Base-by-base conservation (phyloP, 257 asterid genomes). In the Rubia yunnanensis region DNA sequence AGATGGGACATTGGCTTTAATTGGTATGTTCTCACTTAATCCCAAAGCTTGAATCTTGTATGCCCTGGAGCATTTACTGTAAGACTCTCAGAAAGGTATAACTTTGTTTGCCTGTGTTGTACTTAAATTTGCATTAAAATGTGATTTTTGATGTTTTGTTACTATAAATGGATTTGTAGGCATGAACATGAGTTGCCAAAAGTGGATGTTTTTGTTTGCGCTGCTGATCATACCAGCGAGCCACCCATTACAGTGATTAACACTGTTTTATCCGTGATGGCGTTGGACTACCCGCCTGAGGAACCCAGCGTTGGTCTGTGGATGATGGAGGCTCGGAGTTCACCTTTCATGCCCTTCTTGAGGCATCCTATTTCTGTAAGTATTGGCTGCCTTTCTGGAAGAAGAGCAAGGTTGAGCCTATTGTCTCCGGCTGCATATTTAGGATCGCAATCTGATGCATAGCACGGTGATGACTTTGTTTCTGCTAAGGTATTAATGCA, bases 141-240 rank as follows among this genome's bases (percentile, higher is more conserved):
- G n/a, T n/a, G n/a, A n/a, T n/a, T n/a, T n/a, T n/a, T n/a, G n/a
- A n/a, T n/a, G n/a, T n/a, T n/a, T n/a, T n/a, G n/a, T n/a, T n/a
- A n/a, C n/a, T n/a, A n/a, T n/a, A n/a, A n/a, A n/a, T n/a, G n/a
- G n/a, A n/a, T n/a, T n/a, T 59, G 22, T 15, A 60, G 64, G 64
- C 7, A 70, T 24, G 87, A 61, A 68, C 55, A 82, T 64, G 92
- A 86, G 26, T 77, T 91, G 78, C 95, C 95, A 1, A 74, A 83
- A 17, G 92, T 91, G 14, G 96, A 88, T 61, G 52, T 91, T 14
- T 91, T 91, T 38, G 96, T 91, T 0, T 91, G 98, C 82, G 88
- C 98, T 0, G 98, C 98, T 26, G 95, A 91, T 75, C 96, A 92
- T 0, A 48, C n/a, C 8, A 73, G 83, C n/a, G 98, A 91, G 91